Conservation (phyloP, 2,329 filamentous ascomycete species). For the Penicillium thymicola region DNA sequence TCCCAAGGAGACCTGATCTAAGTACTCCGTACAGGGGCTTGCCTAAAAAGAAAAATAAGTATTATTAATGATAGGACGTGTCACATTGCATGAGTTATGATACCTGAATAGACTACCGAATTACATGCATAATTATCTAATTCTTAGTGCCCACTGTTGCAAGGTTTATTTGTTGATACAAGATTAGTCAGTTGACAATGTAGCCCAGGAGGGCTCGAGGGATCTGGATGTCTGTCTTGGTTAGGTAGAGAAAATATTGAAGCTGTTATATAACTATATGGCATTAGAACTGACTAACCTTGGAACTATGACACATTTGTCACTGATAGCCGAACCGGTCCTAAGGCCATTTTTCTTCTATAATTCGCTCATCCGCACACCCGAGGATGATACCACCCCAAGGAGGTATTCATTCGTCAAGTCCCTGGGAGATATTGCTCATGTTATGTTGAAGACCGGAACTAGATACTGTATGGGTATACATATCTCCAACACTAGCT, state of each 20-base stretch:
- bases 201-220: too few species aligned
- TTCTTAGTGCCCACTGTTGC: not conserved
- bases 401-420: not conserved
- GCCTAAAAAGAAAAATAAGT: not conserved
- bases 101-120: constrained; percentile 2
- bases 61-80: constrained; percentile 7
- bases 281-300: too few species aligned
- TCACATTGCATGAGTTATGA: constrained; percentile 7
- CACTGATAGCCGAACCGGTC: not conserved
- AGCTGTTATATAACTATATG: not conserved
- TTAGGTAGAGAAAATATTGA: not conserved
- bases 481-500: not conserved
- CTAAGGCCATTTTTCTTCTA: not conserved
- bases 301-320: not conserved
- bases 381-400: not conserved
- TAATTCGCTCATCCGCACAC: not conserved
- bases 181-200: not conserved
- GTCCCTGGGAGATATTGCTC: not conserved
- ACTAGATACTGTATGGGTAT: not conserved
- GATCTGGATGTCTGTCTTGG: not conserved
- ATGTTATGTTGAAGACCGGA: not conserved
- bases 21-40: not conserved
- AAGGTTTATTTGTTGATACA: not conserved
- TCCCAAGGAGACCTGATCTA: constrained; percentile 18
- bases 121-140: not conserved